Percentiles rank a stretch among this genome's conserved stretches.
phyloP scores from a whole-genome alignment of 805 yeast genomes.

The Yamadazyma insecticola region DNA sequence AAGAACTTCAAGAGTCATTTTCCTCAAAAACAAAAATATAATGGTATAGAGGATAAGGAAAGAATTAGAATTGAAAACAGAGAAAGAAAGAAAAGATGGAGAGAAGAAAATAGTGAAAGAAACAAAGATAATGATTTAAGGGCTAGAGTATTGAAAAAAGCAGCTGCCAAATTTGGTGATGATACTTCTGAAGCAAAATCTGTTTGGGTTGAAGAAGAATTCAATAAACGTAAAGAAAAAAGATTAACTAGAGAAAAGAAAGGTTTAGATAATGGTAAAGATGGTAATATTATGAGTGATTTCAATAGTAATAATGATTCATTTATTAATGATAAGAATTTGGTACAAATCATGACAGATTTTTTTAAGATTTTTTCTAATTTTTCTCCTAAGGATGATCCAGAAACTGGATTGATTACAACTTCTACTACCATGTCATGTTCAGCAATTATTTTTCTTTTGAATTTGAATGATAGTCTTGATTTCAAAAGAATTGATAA shows the following conservation, averaged over 20 bases:
- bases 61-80: conserved; percentile 64
- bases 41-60: conserved; percentile 44
- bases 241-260: conserved; percentile 46
- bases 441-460: conserved; percentile 23
- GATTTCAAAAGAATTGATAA: conserved; percentile 19
- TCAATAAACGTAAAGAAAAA: conserved; percentile 57
- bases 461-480: conserved; percentile 10
- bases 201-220: conserved; percentile 75
- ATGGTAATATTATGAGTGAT: conserved; percentile 3
- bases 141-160: conserved; percentile 71
- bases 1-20: conserved; percentile 13
- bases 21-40: conserved; percentile 22
- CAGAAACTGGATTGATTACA: conserved; percentile 28
- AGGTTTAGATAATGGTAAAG: conserved; percentile 14
- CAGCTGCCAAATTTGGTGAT: conserved; percentile 61
- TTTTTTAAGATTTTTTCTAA: conserved; percentile 32
- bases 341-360: conserved; percentile 20
- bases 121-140: conserved; percentile 87
- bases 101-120: conserved; percentile 72
- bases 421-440: conserved; percentile 35
- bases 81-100: conserved; percentile 77
- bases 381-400: conserved; percentile 27
- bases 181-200: conserved; percentile 46
- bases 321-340: conserved; percentile 9
- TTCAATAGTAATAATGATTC: conserved; percentile 8